Base-by-base conservation (phyloP, 2,329 filamentous ascomycete species). In the Albifimbria verrucaria region DNA sequence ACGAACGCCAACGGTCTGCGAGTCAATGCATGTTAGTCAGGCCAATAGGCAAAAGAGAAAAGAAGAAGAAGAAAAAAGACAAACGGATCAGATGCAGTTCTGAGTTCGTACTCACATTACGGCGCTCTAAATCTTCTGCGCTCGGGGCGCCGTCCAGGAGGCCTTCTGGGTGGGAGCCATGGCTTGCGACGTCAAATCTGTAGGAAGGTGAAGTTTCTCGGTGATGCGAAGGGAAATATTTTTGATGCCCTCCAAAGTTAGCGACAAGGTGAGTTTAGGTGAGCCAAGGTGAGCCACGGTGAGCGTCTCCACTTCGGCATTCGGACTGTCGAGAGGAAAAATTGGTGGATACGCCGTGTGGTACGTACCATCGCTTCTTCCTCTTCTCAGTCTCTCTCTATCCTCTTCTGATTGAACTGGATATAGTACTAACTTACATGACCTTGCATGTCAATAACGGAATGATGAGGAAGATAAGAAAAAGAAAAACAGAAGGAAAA, bases 1-100 rank as follows among this genome's bases (percentile, higher is more conserved):
- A 71, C 94, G 90, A 74, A 99, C 86, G 62, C 87, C 85, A 65
- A 99, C 87, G 62, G 90, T 88, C 89, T 96, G 63, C 45, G 21
- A 49, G 25, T 21, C 49, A 26, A 49, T 49, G 20, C 45, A 20
- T 32, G 54, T 57, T 55, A 62, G 58, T 43, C 21, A 24, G 39
- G n/a, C 24, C 51, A 53, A 52, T 58, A 48, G 23, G 22, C 22
- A 48, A 21, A 24, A 26, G 22, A 26, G 7, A 23, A 11, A 22
- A 17, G 15, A 23, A 26, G 18, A 18, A 36, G 53, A 51, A 11
- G 36, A 25, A 18, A 17, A 50, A n/a, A 9, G 25, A 4, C 18
- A 25, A 47, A 23, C 18, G 26, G 22, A 25, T 49, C 12, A 48
- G 18, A 12, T 17, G 41, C 2, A 11, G 3, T 24, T 22, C 24